Conservation (phyloP, 1,284 basidiomycete genomes). For the Tremellales sp. region DNA sequence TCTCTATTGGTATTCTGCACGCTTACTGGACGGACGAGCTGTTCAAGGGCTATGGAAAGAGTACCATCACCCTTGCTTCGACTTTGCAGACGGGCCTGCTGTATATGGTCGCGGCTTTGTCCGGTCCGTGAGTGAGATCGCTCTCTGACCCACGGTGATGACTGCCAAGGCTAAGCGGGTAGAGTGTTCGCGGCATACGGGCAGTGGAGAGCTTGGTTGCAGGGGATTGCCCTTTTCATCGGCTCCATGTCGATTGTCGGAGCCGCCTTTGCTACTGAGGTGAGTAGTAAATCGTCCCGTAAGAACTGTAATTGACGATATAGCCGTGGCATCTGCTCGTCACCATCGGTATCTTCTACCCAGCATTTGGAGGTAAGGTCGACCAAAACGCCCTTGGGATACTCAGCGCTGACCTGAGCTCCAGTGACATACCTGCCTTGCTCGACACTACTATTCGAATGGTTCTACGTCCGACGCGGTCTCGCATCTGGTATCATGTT, state of each 20-base stretch:
- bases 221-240: conserved; percentile 26
- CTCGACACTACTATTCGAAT: conserved; percentile 45
- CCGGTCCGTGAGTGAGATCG: conserved; percentile 34
- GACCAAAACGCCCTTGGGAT: background rate
- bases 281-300: background rate
- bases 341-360: conserved; percentile 42
- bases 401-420: background rate
- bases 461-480: conserved; percentile 43
- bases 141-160: background rate
- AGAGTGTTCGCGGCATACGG: conserved; percentile 36
- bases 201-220: conserved; percentile 22
- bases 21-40: conserved; percentile 41
- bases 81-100: conserved; percentile 43
- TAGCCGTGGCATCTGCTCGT: conserved; percentile 44
- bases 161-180: background rate
- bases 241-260: conserved; percentile 27
- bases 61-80: conserved; percentile 40
- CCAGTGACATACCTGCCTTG: conserved; percentile 43
- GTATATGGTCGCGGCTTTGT: conserved; percentile 38
- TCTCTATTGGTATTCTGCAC: conserved; percentile 43
- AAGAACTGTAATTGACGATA: background rate
- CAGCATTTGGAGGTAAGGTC: conserved; percentile 33
- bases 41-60: conserved; percentile 34
- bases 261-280: conserved; percentile 40
- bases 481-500: conserved; percentile 45